Evolutionary conservation across 768 basidiomycete species (phyloP).

Genomic region (Kwoniella shandongensis): DNA sequence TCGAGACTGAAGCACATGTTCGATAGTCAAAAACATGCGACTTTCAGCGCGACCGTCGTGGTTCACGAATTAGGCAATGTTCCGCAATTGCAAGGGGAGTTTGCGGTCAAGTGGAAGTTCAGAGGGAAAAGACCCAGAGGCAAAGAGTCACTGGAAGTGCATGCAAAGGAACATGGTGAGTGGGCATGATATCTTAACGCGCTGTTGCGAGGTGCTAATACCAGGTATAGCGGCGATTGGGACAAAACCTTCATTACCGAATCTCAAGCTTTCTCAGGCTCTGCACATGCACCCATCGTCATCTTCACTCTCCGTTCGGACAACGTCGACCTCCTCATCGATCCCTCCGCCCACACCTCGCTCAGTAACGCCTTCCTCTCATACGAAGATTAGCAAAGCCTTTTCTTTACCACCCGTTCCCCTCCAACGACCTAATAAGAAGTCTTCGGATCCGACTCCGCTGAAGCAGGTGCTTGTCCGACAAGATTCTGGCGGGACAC

Average conservation of each 20-base stretch:
- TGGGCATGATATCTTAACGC: background rate
- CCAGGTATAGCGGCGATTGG: background rate
- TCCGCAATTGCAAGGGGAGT: conserved; percentile 40
- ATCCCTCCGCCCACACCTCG: conserved; percentile 13
- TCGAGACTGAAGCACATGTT: conserved; percentile 29
- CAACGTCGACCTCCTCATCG: conserved; percentile 19
- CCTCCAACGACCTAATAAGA: conserved; percentile 21
- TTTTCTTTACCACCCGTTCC: conserved; percentile 7
- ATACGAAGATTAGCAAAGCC: background rate
- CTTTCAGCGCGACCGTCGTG: conserved; percentile 28
- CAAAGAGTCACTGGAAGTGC: conserved; percentile 19
- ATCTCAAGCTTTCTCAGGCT: conserved; percentile 28
- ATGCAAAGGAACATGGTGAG: conserved; percentile 19
- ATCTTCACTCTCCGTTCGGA: conserved; percentile 12
- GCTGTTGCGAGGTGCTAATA: background rate
- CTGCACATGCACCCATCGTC: conserved; percentile 14
- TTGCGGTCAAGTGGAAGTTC: conserved; percentile 40
- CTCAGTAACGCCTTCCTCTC: conserved; percentile 5
- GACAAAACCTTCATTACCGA: conserved; percentile 34
- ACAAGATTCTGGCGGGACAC: background rate
- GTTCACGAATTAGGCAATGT: conserved; percentile 43
- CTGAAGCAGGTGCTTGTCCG: conserved; percentile 29
- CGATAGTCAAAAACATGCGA: conserved; percentile 30
- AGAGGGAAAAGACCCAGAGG: conserved; percentile 32
- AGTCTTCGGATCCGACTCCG: conserved; percentile 39